Evolutionary conservation across 1,139 yeast genomes (phyloP).

Genomic region (Hyphopichia buzzinii): DNA sequence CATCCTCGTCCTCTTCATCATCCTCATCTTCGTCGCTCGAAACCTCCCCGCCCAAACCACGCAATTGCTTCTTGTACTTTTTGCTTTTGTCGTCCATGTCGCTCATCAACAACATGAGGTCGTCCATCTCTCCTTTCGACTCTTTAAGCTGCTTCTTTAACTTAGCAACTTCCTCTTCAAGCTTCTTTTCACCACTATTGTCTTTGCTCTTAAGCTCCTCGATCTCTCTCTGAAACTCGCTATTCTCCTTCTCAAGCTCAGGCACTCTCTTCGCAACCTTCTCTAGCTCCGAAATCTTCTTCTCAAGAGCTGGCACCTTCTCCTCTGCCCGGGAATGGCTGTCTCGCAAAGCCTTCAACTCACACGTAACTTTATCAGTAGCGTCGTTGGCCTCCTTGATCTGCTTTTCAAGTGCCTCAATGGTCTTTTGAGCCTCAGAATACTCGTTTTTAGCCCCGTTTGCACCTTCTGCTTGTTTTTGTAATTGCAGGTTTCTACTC

Average conservation of each 20-base stretch:
- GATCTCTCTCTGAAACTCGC: not conserved
- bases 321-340: too few species aligned
- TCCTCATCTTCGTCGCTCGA: conserved; percentile 46
- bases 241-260: conserved; percentile 2
- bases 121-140: conserved; percentile 68
- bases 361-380: not conserved
- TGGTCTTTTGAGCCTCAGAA: not conserved
- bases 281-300: too few species aligned
- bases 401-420: conserved; percentile 5
- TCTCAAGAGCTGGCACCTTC: too few species aligned
- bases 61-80: conserved; percentile 54
- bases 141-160: conserved; percentile 15
- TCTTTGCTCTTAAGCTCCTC: not conserved
- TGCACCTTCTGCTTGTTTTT: not conserved
- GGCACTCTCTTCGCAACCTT: not conserved
- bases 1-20: conserved; percentile 35
- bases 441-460: conserved; percentile 1
- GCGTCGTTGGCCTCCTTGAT: conserved; percentile 3
- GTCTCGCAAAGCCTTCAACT: too few species aligned
- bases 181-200: not conserved
- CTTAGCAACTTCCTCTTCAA: conserved; percentile 9
- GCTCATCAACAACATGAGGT: conserved; percentile 67
- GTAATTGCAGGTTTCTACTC: conserved; percentile 7
- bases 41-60: conserved; percentile 46
- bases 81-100: conserved; percentile 71